Percentiles rank a stretch among this genome's conserved stretches.
Evolutionary conservation across 306 rosid genomes (phyloP).

Genomic region (Rubus parviflorus): DNA sequence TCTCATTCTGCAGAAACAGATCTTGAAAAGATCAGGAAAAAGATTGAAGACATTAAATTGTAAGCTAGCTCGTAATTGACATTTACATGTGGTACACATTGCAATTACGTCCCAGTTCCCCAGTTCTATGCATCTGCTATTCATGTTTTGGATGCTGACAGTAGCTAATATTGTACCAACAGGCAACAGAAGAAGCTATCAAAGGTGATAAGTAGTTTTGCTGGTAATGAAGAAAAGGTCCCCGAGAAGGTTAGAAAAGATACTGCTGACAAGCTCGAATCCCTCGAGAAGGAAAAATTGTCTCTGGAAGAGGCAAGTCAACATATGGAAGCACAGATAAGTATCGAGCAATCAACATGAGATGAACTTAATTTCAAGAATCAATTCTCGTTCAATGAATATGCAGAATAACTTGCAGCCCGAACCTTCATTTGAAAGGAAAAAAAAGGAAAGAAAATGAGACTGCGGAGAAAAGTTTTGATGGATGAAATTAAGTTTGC

Average conservation of each 20-base stretch:
- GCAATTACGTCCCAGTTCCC: background rate
- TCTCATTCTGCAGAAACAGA: slow-evolving; percentile 43
- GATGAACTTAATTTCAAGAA: background rate
- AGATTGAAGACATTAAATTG: slow-evolving; percentile 39
- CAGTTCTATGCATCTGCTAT: too few relatives aligned
- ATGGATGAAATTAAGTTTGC: too few relatives aligned
- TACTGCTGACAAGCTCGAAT: slow-evolving; percentile 51
- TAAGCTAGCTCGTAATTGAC: slow-evolving; percentile 14
- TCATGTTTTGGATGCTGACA: background rate
- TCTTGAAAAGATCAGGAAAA: slow-evolving; percentile 38
- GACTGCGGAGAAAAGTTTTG: too few relatives aligned
- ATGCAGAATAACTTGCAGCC: too few relatives aligned
- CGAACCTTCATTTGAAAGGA: too few relatives aligned
- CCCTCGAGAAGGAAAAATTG: slow-evolving; percentile 59
- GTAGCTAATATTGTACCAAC: background rate
- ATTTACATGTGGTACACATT: background rate
- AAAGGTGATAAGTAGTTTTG: slow-evolving; percentile 42
- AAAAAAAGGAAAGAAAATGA: too few relatives aligned
- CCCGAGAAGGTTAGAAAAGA: slow-evolving; percentile 48
- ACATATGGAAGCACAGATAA: slow-evolving; percentile 33
- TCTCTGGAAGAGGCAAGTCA: slow-evolving; percentile 23
- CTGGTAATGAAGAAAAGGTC: slow-evolving; percentile 75
- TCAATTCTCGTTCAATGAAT: too few relatives aligned
- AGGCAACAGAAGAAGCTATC: slow-evolving; percentile 58
- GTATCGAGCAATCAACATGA: too few relatives aligned